Percentiles rank a stretch among this genome's conserved stretches.
Conservation (phyloP, 805 yeast species). For the Suhomyces faveliae region DNA sequence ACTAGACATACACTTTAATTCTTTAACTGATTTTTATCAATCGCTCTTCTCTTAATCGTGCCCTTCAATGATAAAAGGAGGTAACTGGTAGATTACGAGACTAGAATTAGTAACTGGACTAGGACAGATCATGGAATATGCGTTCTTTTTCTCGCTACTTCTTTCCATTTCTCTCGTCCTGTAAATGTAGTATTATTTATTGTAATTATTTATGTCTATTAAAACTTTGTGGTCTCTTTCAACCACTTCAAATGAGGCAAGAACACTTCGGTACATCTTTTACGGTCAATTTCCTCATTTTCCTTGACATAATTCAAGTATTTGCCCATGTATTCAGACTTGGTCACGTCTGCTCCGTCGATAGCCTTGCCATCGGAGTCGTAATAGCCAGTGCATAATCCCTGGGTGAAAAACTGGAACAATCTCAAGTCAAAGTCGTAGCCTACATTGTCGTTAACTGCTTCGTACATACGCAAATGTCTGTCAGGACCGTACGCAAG, state of each 20-base stretch:
- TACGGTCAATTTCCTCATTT: conserved; percentile 22
- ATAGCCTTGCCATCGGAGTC: conserved; percentile 23
- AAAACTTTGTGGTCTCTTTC: conserved; percentile 34
- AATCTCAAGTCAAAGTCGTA: conserved; percentile 44
- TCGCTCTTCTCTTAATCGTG: too few relatives aligned
- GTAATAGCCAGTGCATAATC: conserved; percentile 37
- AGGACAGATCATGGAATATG: too few relatives aligned
- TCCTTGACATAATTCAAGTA: conserved; percentile 26
- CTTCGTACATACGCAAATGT: conserved; percentile 42
- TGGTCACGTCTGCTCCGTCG: conserved; percentile 22
- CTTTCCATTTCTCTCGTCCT: too few relatives aligned
- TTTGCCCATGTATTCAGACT: conserved; percentile 33
- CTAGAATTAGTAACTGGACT: too few relatives aligned
- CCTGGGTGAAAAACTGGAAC: conserved; percentile 38
- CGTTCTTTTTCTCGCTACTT: too few relatives aligned
- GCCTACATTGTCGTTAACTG: conserved; percentile 34
- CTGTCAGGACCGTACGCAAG: conserved; percentile 31
- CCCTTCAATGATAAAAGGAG: too few relatives aligned
- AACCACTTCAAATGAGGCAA: conserved; percentile 45
- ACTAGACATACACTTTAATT: too few relatives aligned
- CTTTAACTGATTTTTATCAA: too few relatives aligned
- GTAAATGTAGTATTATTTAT: background rate
- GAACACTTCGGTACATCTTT: conserved; percentile 35
- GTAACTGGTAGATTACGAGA: too few relatives aligned
- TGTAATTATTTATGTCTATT: conserved; percentile 7